Conservation (phyloP, 352 stramenopile genomes). For the Globisporangium nodosum region DNA sequence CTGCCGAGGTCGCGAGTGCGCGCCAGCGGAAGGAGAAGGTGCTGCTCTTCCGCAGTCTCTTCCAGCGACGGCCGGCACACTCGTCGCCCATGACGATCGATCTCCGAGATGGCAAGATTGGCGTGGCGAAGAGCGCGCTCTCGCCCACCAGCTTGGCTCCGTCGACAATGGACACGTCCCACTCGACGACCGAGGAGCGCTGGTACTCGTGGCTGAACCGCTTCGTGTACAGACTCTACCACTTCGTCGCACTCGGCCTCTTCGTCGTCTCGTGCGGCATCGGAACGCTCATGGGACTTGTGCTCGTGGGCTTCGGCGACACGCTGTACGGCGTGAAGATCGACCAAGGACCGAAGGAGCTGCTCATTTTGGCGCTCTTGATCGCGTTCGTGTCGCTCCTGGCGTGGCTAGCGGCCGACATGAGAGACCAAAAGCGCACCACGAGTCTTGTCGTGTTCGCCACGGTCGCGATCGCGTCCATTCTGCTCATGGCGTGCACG, state of each 20-base stretch:
- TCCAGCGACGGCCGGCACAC: conserved; percentile 10
- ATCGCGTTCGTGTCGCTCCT: conserved; percentile 33
- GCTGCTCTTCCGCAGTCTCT: conserved; percentile 45
- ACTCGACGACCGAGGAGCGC: conserved; percentile 67
- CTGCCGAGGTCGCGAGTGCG: conserved; percentile 38
- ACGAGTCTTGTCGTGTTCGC: conserved; percentile 27
- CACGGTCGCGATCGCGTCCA: conserved; percentile 25
- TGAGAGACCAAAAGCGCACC: conserved; percentile 31
- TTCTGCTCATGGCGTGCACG: conserved; percentile 35
- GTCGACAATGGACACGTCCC: conserved; percentile 38
- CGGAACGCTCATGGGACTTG: conserved; percentile 45
- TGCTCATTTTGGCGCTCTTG: conserved; percentile 26
- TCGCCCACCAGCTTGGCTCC: neutral
- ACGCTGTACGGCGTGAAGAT: conserved; percentile 48
- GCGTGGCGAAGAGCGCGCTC: neutral
- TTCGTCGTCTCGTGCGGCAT: conserved; percentile 44
- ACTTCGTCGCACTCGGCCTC: conserved; percentile 20
- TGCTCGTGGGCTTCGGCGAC: conserved; percentile 41
- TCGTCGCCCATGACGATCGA: neutral
- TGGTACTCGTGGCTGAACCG: conserved; percentile 66
- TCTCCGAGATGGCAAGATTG: neutral
- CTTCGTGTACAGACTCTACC: conserved; percentile 37
- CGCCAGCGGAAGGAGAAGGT: conserved; percentile 76
- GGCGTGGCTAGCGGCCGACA: conserved; percentile 48
- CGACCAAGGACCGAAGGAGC: conserved; percentile 35